phyloP scores from a whole-genome alignment of 306 rosid genomes.

The Comarum palustre region DNA sequence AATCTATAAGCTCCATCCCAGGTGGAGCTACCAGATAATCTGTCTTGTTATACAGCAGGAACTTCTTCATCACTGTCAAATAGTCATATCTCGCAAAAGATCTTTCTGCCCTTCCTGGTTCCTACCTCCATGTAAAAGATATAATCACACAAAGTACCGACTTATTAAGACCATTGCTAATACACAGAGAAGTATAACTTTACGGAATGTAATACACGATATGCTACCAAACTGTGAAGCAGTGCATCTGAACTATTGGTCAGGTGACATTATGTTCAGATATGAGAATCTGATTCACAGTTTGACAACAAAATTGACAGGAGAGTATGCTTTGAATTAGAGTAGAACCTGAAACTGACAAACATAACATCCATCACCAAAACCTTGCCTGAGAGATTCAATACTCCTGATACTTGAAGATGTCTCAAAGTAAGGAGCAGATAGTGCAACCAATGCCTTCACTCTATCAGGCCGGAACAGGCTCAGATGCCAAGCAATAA shows the following conservation, averaged over 20 bases:
- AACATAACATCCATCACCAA: constrained; percentile 46
- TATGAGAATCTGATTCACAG: neutral
- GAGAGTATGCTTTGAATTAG: neutral
- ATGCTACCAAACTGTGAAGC: neutral
- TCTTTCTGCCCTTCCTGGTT: constrained; percentile 74
- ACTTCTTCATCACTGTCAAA: constrained; percentile 67
- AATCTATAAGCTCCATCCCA: constrained; percentile 67
- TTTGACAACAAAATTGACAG: neutral
- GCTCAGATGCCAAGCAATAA: constrained; percentile 54
- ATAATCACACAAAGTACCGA: neutral
- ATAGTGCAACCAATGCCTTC: constrained; percentile 43
- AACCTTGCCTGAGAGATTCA: constrained; percentile 32
- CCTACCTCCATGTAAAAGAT: constrained; percentile 32
- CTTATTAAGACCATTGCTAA: neutral
- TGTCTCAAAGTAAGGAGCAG: constrained; percentile 49
- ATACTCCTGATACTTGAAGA: constrained; percentile 36
- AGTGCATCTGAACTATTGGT: neutral
- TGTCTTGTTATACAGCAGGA: constrained; percentile 33
- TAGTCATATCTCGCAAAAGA: constrained; percentile 73
- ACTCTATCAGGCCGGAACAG: constrained; percentile 69
- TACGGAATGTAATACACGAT: neutral
- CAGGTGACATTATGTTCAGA: neutral
- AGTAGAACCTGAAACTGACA: constrained; percentile 62
- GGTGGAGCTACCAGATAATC: constrained; percentile 41
- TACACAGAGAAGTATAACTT: neutral